Evolutionary conservation across 352 stramenopile genomes (phyloP), one percentile per base, ranked within the genome.

Genomic region (Globisporangium nunn): DNA sequence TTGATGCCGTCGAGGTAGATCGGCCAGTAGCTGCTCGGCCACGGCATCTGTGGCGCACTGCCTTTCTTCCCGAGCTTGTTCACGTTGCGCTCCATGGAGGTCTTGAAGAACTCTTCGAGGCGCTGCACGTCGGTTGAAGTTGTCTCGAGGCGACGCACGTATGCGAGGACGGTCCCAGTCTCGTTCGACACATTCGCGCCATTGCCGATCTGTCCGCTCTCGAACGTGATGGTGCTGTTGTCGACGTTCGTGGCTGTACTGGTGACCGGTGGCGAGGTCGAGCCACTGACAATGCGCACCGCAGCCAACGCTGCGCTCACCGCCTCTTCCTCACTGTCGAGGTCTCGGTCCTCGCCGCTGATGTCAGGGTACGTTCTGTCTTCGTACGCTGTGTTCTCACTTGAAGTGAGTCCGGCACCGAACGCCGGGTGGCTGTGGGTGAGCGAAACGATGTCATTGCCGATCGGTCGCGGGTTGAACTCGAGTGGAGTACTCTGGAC

Each of bases 1-100:
- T 88, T 86, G 70, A 88, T 88, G 48, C 75, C 70, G 65, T 88
- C 78, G 41, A 74, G 61, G 64, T 77, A 86, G 39, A 61, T 67
- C 4, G 78, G 75, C 73, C 75, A 88, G 72, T 88, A 88, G 63
- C 70, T 80, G 39, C 68, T 55, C 11, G 74, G 70, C 74, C 74
- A 84, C 40, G 74, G 74, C 61, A 41, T 74, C 17, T 44, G 67
- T 1, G 5, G 54, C 30, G 61, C 47, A 5, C 59, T 71, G 18
- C 44, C 37, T 40, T 72, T 47, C 39, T 59, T 57, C 50, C 72
- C 67, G 33, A 81, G 49, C 6, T 57, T 61, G 12, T 55, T 55
- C 45, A 72, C 64, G 35, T 64, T 61, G 28, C 49, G 15, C 29
- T 77, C 70, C 30, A 78, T 61, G 29, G 52, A 59, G 6, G 67